Base-by-base conservation (phyloP, 2,329 filamentous ascomycete species). In the Cytospora schulzeri region DNA sequence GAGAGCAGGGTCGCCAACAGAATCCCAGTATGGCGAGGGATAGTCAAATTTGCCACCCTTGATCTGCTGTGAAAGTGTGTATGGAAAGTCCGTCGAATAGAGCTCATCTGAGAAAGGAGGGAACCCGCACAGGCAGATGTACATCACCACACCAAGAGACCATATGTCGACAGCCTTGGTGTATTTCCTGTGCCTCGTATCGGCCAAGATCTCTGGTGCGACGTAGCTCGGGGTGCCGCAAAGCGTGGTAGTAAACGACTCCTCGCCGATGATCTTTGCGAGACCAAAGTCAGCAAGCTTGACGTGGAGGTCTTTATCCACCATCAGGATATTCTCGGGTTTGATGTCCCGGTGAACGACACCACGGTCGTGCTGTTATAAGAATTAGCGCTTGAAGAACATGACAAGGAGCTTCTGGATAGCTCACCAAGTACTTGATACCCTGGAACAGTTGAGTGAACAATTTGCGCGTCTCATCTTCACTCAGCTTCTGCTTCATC, bases 331-430 rank as follows among this genome's bases (percentile, higher is more conserved):
- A 72, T 98, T 98, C 74, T 98, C 94, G 0, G 93, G 94, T 77
- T 97, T 98, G 78, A 99, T 97, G 71, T 99, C 95, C 64, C 95
- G 90, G 76, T 99, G 95, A 6, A 98, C 93, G 75, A 99, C 96
- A 71, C 95, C 96, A 68, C 95, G 91, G 67, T 98, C 95, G 75
- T 99, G 95, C 94, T 97, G 67, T 38, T 65, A 41, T 38, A 12
- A 52, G 41, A 45, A 65, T 80, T 57, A 80, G 74, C 45, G 58
- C 15, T 41, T 26, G 60, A 14, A 22, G 22, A 26, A 24, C n/a
- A n/a, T 22, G 5, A 51, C 53, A 54, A 31, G 11, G 12, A 24
- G 45, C 45, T 24, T 5, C 17, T 50, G 15, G 41, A 19, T 48
- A 29, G 77, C 88, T 78, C 83, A 97, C 94, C 80, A 99, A 75